Evolutionary conservation across 2,329 filamentous ascomycete species (phyloP), one percentile per base, ranked within the genome.

Genomic region (Colletotrichum liriopes): DNA sequence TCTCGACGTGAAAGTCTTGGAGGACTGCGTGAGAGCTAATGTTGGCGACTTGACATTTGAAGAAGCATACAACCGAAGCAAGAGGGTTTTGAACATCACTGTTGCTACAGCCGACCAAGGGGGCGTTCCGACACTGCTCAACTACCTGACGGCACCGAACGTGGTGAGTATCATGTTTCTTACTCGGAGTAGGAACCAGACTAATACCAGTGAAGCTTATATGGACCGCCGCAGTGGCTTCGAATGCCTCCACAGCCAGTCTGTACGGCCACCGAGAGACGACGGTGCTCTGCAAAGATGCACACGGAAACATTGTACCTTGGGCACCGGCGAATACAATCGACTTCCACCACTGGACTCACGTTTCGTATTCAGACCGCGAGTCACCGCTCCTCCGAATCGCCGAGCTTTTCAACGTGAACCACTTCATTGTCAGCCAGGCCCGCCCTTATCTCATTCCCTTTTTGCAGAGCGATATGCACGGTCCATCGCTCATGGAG

Each of bases 391-490:
- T 96, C 1, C 87, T 90, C 65, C 90, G 94, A 49, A 91, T 96
- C 39, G 90, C 93, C 8, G 93, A 96, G 82, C 89, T 96, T 14
- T 96, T 96, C 87, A 97, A 97, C 79, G 94, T 97, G 65, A 97
- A 98, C 79, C 95, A 98, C 84, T 98, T 97, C 83, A 94, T 98
- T 75, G 91, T 98, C 75, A 96, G 93, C 75, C 96, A 98, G 84
- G 95, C 96, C 0, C 89, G 95, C 3, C 96, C 96, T 0, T 98
- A 97, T 81, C 86, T 98, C 20, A 92, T 96, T 37, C 95, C 95
- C 0, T 96, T 98, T 77, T 86, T 97, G 6, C 91, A 93, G 73
- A 93, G 92, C 56, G 93, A 96, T 76, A 91, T 95, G 84, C 93
- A 95, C 81, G 92, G 93, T 5, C 92, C 93, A 0, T 89, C 90